Evolutionary conservation across 2,329 filamentous ascomycete species (phyloP), one percentile per base, ranked within the genome.

Genomic region (Thelonectria blattea): DNA sequence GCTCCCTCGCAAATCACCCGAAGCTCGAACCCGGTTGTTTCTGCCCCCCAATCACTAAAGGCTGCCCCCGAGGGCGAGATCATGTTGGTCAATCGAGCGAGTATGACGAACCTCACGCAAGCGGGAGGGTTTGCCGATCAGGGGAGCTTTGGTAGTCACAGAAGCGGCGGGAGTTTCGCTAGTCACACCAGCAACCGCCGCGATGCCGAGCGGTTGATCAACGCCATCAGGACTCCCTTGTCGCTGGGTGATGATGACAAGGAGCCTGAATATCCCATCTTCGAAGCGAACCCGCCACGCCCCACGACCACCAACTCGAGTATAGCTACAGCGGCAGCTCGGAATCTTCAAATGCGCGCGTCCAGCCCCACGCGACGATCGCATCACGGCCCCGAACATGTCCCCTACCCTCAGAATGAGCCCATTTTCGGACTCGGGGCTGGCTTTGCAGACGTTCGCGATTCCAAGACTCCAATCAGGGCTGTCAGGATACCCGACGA

Each of bases 131-230:
- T 52, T 3, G 51, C 24, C 5, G 64, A 67, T 11, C 58, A 58
- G 27, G 55, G 17, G 24, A 74, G 70, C 56, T 48, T 65, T 18
- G 55, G 58, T 48, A 69, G 70, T 32, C 63, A 66, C 7, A 68
- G 60, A 20, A 85, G 81, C 49, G 60, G 74, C 24, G 74, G 64
- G 20, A 84, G 81, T 57, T 65, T 73, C 20, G 74, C 62, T 39
- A 83, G 80, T 49, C 72, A 66, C n/a, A 76, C 65, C 2, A 89
- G 87, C 64, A 82, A 77, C 15, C 77, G 72, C 41, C 86, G 87
- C 64, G 88, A 91, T 65, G 87, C 89, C 0, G 89, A 92, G 61
- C 80, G 89, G 27, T 77, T 92, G 12, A 91, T 92, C 22, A 85
- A 91, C 69, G 89, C 89, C 2, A 90, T 92, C 3, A 85, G 88